Percentiles rank a stretch among this genome's conserved stretches.
phyloP scores from a whole-genome alignment of 2,329 filamentous ascomycete species.

The Ophiostoma himal-ulmi region DNA sequence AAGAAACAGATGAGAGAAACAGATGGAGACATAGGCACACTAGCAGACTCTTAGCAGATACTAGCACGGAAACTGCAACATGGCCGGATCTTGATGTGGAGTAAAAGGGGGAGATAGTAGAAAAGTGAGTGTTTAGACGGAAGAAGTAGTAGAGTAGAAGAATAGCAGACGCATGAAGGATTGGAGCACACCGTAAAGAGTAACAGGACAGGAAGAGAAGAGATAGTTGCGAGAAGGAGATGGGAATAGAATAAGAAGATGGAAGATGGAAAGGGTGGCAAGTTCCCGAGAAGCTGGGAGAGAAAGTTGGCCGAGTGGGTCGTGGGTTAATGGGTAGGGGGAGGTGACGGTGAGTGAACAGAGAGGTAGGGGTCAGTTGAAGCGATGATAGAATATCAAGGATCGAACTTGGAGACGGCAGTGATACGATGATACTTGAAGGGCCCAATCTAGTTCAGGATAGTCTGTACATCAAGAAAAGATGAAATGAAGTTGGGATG shows the following conservation, averaged over 20 bases:
- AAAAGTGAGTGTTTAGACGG: neutral
- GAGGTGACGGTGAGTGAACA: neutral
- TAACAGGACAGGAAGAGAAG: neutral
- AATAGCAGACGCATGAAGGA: slow-evolving; percentile 2
- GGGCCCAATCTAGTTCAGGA: too few relatives aligned
- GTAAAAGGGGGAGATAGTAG: slow-evolving; percentile 13
- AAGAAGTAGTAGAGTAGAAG: neutral
- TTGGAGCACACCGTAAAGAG: neutral
- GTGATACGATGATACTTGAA: neutral
- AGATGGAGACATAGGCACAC: slow-evolving; percentile 5
- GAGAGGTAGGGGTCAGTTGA: slow-evolving; percentile 1
- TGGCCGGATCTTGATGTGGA: slow-evolving; percentile 18
- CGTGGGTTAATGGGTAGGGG: neutral
- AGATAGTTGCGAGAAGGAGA: neutral
- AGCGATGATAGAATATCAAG: neutral
- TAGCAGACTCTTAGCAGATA: slow-evolving; percentile 11
- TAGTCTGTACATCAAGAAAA: neutral
- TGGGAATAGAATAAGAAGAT: neutral
- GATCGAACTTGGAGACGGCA: neutral
- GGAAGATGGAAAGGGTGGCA: neutral
- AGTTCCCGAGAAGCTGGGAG: slow-evolving; percentile 2
- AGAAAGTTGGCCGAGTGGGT: slow-evolving; percentile 7
- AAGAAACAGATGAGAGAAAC: slow-evolving; percentile 5
- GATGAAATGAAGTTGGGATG: neutral
- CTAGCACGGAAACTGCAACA: slow-evolving; percentile 23